Conservation (phyloP, 2,329 filamentous ascomycete species). For the Mycosphaerella arachidis region DNA sequence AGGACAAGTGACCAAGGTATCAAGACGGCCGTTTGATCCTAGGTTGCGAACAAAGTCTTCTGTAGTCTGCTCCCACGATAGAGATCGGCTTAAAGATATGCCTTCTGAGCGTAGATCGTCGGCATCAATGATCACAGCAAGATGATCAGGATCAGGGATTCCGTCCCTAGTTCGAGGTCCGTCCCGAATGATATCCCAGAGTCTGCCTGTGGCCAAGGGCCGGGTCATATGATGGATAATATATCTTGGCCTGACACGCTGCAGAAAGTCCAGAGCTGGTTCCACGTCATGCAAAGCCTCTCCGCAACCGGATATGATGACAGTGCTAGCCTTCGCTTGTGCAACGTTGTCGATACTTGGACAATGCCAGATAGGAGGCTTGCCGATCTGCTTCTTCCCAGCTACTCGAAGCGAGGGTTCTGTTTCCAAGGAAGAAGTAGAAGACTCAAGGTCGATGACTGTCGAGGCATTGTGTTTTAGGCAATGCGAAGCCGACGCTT, state of each 20-base stretch:
- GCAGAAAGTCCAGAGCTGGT: constrained; percentile 32
- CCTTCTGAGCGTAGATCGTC: constrained; percentile 34
- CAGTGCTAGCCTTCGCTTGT: constrained; percentile 22
- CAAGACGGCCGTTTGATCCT: constrained; percentile 32
- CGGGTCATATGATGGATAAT: constrained; percentile 34
- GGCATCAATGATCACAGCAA: constrained; percentile 34
- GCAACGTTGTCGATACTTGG: constrained; percentile 23
- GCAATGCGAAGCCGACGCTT: constrained; percentile 22
- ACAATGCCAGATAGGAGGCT: constrained; percentile 27
- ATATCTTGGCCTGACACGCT: constrained; percentile 27
- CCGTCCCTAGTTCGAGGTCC: constrained; percentile 30
- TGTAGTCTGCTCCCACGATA: constrained; percentile 33
- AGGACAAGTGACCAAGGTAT: constrained; percentile 34
- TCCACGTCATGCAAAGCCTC: constrained; percentile 30
- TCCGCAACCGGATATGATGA: constrained; percentile 32
- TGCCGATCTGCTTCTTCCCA: constrained; percentile 24
- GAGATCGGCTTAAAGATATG: constrained; percentile 30
- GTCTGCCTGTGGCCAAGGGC: constrained; percentile 29
- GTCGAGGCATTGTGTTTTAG: constrained; percentile 30
- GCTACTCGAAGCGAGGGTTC: constrained; percentile 20
- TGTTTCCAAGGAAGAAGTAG: constrained; percentile 8
- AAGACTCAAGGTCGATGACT: constrained; percentile 25
- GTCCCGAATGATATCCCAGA: constrained; percentile 34
- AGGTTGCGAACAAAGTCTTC: constrained; percentile 35
- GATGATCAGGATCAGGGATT: constrained; percentile 29